Evolutionary conservation across 73 alveolate species (phyloP).

Genomic region (Tetrahymena elliotti): DNA sequence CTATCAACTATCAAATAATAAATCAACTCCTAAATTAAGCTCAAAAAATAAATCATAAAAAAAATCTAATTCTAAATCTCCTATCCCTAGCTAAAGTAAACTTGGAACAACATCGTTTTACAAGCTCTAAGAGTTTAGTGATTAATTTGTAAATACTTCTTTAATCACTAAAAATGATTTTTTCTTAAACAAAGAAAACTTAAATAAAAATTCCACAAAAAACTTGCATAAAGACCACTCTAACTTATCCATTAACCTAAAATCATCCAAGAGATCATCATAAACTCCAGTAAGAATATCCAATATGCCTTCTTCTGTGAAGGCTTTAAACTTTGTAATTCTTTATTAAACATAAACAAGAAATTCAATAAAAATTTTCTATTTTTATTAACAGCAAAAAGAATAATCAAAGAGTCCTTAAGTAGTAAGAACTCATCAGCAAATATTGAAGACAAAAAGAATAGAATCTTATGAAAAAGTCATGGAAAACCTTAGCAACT

Average conservation of each 20-base stretch:
- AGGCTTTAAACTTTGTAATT: background rate
- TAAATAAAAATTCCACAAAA: background rate
- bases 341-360: too few species aligned
- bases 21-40: background rate
- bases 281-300: background rate
- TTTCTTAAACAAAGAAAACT: background rate
- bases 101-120: background rate
- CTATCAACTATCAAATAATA: too few species aligned
- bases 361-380: background rate
- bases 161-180: background rate
- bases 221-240: background rate
- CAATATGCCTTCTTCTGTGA: background rate
- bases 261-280: background rate
- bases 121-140: background rate
- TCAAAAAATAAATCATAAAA: background rate
- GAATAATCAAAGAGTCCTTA: background rate
- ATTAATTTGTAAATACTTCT: background rate
- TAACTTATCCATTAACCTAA: background rate
- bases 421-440: background rate
- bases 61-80: background rate
- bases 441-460: background rate
- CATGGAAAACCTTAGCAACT: background rate
- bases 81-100: background rate
- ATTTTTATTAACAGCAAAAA: background rate
- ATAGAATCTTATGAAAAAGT: background rate